These are phyloP conservation scores for Elongisporangium senticosum DNA, from an alignment of 352 stramenopile species.

Conservation along the genomic window DNA sequence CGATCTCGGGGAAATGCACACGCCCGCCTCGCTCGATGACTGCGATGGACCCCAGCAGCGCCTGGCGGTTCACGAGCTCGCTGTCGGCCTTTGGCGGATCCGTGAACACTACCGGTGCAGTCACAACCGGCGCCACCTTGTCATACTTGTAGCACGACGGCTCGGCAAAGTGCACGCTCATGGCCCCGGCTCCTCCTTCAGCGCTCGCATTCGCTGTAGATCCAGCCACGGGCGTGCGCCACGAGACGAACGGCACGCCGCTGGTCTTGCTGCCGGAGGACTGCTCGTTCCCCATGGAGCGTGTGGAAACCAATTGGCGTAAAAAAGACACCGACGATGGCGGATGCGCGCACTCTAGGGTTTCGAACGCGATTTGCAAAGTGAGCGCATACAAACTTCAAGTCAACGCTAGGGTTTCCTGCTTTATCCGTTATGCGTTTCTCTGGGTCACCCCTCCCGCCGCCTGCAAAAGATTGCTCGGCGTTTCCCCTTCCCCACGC, in stretches of 20 bases:
- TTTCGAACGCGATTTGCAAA: background rate
- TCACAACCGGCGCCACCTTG: slow-evolving; percentile 44
- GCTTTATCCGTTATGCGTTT: background rate
- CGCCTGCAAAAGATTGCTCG: background rate
- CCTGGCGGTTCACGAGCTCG: slow-evolving; percentile 53
- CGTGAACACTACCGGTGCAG: slow-evolving; percentile 45
- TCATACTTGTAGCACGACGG: slow-evolving; percentile 80
- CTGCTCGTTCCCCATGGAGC: slow-evolving; percentile 50
- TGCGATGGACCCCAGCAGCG: slow-evolving; percentile 60
- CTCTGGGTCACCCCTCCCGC: background rate
- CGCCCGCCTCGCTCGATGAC: slow-evolving; percentile 73
- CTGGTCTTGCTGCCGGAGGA: slow-evolving; percentile 36
- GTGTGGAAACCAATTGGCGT: background rate
- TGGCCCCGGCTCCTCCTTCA: slow-evolving; percentile 9
- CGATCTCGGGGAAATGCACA: slow-evolving; percentile 82
- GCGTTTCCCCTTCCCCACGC: background rate
- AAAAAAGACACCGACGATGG: too few species aligned
- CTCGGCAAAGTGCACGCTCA: slow-evolving; percentile 74
- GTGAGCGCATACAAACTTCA: background rate
- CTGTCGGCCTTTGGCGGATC: slow-evolving; percentile 63
- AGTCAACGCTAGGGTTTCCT: background rate
- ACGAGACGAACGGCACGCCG: slow-evolving; percentile 68
- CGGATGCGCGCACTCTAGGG: background rate
- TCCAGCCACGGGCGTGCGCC: slow-evolving; percentile 27
- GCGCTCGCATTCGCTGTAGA: slow-evolving; percentile 6